Evolutionary conservation across 2,329 filamentous ascomycete genomes (phyloP).

Genomic region (Trichoderma sp.): DNA sequence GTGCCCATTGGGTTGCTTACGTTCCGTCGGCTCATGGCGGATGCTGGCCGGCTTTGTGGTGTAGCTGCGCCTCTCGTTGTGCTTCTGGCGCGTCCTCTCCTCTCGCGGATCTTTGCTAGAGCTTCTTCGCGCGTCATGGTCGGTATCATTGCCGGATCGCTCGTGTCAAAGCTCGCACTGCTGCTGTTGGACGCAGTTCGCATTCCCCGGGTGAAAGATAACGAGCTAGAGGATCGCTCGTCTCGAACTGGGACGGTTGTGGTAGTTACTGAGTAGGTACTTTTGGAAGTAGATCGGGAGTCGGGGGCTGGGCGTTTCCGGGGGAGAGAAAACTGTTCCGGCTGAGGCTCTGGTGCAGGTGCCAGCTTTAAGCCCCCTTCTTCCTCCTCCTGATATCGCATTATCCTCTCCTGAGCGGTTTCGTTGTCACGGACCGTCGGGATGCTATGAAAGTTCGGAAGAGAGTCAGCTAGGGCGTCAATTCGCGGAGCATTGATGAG

Average conservation of each 20-base stretch:
- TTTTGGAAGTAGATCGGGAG: slow-evolving; percentile 44
- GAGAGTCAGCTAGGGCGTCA: slow-evolving; percentile 35
- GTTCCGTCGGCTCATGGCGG: slow-evolving; percentile 47
- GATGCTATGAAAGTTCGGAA: slow-evolving; percentile 43
- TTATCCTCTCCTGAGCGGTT: slow-evolving; percentile 11
- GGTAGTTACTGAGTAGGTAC: slow-evolving; percentile 48
- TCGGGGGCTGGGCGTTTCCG: slow-evolving; percentile 25
- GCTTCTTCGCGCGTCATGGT: slow-evolving; percentile 73
- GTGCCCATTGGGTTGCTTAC: slow-evolving; percentile 47
- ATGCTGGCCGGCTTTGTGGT: slow-evolving; percentile 53
- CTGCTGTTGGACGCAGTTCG: slow-evolving; percentile 45
- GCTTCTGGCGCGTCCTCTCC: slow-evolving; percentile 68
- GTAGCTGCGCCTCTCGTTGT: slow-evolving; percentile 63
- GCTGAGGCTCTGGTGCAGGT: slow-evolving; percentile 23
- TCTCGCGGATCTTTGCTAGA: slow-evolving; percentile 70
- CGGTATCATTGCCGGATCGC: slow-evolving; percentile 59
- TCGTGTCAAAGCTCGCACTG: slow-evolving; percentile 49
- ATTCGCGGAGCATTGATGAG: slow-evolving; percentile 57
- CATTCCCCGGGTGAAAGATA: slow-evolving; percentile 45
- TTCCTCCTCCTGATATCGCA: neutral
- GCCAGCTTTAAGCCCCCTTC: neutral
- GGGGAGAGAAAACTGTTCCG: neutral
- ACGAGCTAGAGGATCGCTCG: slow-evolving; percentile 40
- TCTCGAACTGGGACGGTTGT: slow-evolving; percentile 54
- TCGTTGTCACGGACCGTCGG: slow-evolving; percentile 35